Evolutionary conservation across 345 rosid species (phyloP).

Genomic region (Gossypium mustelinum): DNA sequence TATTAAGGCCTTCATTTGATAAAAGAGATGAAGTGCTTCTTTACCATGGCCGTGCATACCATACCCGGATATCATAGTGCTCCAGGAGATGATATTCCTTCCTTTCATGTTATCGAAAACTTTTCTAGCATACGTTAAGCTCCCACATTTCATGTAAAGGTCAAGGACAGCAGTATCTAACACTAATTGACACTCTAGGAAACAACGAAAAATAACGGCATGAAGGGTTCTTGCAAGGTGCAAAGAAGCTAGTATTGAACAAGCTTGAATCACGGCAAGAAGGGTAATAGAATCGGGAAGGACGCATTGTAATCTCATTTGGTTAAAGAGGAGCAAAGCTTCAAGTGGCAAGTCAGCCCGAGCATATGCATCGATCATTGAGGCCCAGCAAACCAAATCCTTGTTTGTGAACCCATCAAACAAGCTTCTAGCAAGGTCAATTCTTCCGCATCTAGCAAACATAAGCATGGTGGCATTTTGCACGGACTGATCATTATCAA

Average conservation of each 20-base stretch:
- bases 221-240: constrained; percentile 41
- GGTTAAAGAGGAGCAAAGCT: constrained; percentile 25
- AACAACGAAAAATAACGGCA: constrained; percentile 33
- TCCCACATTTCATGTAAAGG: constrained; percentile 54
- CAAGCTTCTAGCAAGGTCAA: constrained; percentile 40
- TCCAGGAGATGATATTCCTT: constrained; percentile 45
- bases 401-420: constrained; percentile 51
- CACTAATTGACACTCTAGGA: constrained; percentile 21
- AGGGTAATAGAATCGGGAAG: constrained; percentile 30
- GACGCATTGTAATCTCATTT: constrained; percentile 29
- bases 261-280: constrained; percentile 47
- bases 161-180: constrained; percentile 50
- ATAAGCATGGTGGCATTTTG: constrained; percentile 60
- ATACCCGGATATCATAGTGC: constrained; percentile 50
- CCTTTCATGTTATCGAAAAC: constrained; percentile 35
- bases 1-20: constrained; percentile 36
- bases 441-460: constrained; percentile 75
- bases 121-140: constrained; percentile 35
- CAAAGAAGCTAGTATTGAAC: constrained; percentile 46
- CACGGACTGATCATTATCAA: constrained; percentile 49
- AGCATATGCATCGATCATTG: constrained; percentile 49
- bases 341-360: constrained; percentile 28
- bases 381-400: constrained; percentile 73
- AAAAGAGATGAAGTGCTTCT: constrained; percentile 36
- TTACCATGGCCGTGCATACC: constrained; percentile 47